These are phyloP conservation scores for Cucurbita ficifolia DNA, from an alignment of 306 rosid species.

Conservation along the genomic window DNA sequence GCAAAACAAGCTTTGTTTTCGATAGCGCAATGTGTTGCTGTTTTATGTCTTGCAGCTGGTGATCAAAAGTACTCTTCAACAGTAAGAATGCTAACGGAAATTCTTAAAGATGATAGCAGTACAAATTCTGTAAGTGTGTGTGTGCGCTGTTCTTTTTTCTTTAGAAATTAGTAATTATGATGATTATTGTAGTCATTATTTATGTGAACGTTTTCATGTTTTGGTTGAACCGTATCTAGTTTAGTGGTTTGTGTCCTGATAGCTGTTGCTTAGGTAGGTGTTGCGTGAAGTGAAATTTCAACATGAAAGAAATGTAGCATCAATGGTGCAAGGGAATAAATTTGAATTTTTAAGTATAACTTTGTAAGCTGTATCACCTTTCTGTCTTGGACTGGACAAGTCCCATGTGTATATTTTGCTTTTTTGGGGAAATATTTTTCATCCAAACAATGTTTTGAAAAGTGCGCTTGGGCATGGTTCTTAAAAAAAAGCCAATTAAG, in stretches of 20 bases:
- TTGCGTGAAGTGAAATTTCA: background rate
- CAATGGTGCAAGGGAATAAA: background rate
- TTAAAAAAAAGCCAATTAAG: background rate
- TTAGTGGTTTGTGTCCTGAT: background rate
- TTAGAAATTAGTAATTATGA: background rate
- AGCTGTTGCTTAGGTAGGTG: background rate
- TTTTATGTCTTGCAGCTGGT: slow-evolving; percentile 95
- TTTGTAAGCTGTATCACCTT: background rate
- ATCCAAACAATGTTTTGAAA: background rate
- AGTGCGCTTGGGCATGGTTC: background rate
- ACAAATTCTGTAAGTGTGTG: slow-evolving; percentile 52
- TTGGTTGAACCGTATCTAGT: background rate
- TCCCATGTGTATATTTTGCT: background rate
- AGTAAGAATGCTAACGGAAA: slow-evolving; percentile 83
- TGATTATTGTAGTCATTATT: background rate
- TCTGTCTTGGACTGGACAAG: background rate
- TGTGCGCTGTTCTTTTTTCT: background rate
- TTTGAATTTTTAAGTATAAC: background rate
- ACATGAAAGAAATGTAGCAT: background rate
- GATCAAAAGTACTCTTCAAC: slow-evolving; percentile 78
- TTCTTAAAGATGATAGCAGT: slow-evolving; percentile 67
- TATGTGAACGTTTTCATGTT: background rate
- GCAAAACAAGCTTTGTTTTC: slow-evolving; percentile 97
- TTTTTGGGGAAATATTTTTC: background rate
- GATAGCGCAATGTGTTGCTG: slow-evolving; percentile 93